Evolutionary conservation across 2,329 filamentous ascomycete genomes (phyloP).

Genomic region (Macrophomina pseudophaseolina): DNA sequence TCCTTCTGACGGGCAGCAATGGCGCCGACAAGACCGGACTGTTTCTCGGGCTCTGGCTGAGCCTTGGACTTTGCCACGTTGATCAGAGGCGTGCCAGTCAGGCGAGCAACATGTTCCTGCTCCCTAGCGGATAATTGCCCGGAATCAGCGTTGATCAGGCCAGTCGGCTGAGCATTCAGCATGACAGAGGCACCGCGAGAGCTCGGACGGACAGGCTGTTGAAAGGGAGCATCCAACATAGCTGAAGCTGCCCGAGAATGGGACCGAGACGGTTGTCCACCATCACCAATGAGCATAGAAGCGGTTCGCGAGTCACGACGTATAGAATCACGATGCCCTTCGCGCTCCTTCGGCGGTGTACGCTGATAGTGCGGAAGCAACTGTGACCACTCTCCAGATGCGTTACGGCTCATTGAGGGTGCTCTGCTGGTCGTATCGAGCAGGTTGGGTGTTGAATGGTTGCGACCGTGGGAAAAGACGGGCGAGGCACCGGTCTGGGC

Average conservation of each 20-base stretch:
- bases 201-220: slow-evolving; percentile 45
- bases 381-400: slow-evolving; percentile 53
- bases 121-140: slow-evolving; percentile 79
- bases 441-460: slow-evolving; percentile 45
- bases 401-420: slow-evolving; percentile 49
- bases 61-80: slow-evolving; percentile 61
- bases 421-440: slow-evolving; percentile 51
- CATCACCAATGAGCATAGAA: slow-evolving; percentile 23
- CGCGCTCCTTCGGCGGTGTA: slow-evolving; percentile 12
- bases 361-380: slow-evolving; percentile 30
- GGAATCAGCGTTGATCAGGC: slow-evolving; percentile 54
- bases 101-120: slow-evolving; percentile 83
- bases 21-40: slow-evolving; percentile 71
- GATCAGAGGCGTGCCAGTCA: slow-evolving; percentile 78
- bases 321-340: background rate
- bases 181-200: slow-evolving; percentile 64
- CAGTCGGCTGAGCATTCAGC: slow-evolving; percentile 29
- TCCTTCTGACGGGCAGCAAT: slow-evolving; percentile 83
- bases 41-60: slow-evolving; percentile 49
- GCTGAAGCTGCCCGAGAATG: slow-evolving; percentile 22
- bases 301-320: slow-evolving; percentile 18
- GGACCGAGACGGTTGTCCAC: slow-evolving; percentile 29
- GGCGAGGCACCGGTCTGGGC: slow-evolving; percentile 58
- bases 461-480: slow-evolving; percentile 41
- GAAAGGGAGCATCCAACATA: slow-evolving; percentile 26